Base-by-base conservation (phyloP, 352 stramenopile species). In the Phytophthora pinifolia region DNA sequence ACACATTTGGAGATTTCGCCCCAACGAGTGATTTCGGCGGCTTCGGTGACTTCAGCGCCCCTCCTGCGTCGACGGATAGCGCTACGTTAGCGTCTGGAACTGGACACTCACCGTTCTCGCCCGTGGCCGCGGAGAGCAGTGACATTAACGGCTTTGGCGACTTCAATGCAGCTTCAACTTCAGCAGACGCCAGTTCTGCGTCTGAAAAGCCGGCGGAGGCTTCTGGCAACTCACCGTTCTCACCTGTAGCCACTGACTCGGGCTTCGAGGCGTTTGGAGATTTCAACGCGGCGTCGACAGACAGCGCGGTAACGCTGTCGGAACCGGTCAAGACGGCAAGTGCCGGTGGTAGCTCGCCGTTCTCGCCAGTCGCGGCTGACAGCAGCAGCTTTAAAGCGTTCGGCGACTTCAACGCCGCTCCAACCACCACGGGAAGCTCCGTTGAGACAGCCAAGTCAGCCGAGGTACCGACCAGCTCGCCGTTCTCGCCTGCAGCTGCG, bases 121-220 rank as follows among this genome's bases (percentile, higher is more conserved):
- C 47, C 4, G 30, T 59, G 8, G 56, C 51, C 37, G 36, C 33
- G 6, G 47, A 64, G 20, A 55, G 22, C 18, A 61, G 42, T 29
- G 42, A 53, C 49, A 55, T 67, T 1, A 41, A 54, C 44, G 33
- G 39, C 15, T 75, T 78, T 56, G 51, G 52, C 9, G 69, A 59
- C 15, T 72, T 75, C 33, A 70, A 45, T 35, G 30, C 56, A n/a
- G 29, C 59, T 54, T 27, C 62, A 37, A 33, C 43, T 32, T 47
- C 37, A 42, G 13, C 25, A 15, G 30, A 54, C n/a, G 50, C 9
- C 13, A 18, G 27, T 20, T 45, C 37, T 31, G 30, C 31, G 37
- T 15, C 48, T 10, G 48, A 58, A 4, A 52, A 50, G 6, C 29
- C 17, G 10, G 39, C 15, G 3, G 52, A 54, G 22, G 3, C 35